Base-by-base conservation (phyloP, 1,284 basidiomycete genomes). In the Puccinia novopanici region DNA sequence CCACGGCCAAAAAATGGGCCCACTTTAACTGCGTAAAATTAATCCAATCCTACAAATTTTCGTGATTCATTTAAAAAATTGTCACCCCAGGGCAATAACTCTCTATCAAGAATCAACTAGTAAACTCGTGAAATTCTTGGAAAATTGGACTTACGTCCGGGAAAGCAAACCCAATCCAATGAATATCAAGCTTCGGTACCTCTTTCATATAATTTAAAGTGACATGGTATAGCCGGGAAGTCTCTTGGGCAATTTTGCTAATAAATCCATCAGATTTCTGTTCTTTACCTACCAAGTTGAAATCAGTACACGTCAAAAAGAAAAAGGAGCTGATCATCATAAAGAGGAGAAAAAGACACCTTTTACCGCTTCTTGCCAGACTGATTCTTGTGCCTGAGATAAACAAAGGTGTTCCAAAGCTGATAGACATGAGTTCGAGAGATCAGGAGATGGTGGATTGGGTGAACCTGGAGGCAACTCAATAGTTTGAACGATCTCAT, bases 321-420 rank as follows among this genome's bases (percentile, higher is more conserved):
- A n/a, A 70, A 34, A 45, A 27, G 22, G 8, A 24, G n/a, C 3
- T 12, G 30, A 42, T 45, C 24, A 45, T 45, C 3, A 45, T 48
- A 30, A 50, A 54, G 63, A 24, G 30, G 74, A 37, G 34, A 76
- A 22, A 65, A 54, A 67, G 50, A 22, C 68, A 77, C 94, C 92
- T 82, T 93, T 87, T 82, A 92, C 91, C 8, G 94, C 95, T 83
- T 92, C 90, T 85, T 97, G 95, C 95, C 96, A 98, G 76, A 91
- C 93, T 84, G 94, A 97, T 87, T 99, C 96, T 84, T 98, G 95
- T 0, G 95, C 95, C 87, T 98, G 94, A 0, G 94, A 94, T 0
- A 98, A 89, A 90, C 94, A 92, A 77, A 98, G 89, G 82, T 88
- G 89, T 83, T 92, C 89, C 30, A 98, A 84, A 30, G 90, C 88